Evolutionary conservation across 768 basidiomycete species (phyloP), one percentile per base, ranked within the genome.

Genomic region (Lactarius psammicola): DNA sequence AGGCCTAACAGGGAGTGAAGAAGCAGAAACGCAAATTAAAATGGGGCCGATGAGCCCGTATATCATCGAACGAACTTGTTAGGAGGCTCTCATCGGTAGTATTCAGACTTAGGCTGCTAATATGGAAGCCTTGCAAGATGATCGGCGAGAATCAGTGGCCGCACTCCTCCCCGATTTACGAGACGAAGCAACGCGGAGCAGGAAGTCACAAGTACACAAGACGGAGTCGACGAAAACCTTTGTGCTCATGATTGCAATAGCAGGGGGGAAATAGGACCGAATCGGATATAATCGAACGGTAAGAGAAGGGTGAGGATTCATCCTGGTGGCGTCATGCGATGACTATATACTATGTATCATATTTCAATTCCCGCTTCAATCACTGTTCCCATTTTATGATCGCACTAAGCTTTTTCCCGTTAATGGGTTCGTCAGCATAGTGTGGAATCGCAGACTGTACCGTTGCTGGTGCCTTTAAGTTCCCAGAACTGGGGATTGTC

Each of bases 211-310:
- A 79, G 80, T 75, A 80, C 80, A 77, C 78, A 78, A 86, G 86
- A 93, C 91, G 87, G 85, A 94, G 92, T 91, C 92, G 84, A 94
- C 90, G 78, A 93, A 94, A 76, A 93, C 84, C 81, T 93, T 94
- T 75, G 88, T 79, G 76, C 87, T 84, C 87, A 89, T 89, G 80
- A 81, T 73, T 56, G 17, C 30, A 56, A 56, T 26, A 23, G 44
- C 1, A 46, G n/a, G 46, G 42, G 30, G 2, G 51, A 28, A 30
- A 56, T 31, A 56, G n/a, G 55, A 56, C 55, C 30, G 55, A 56
- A 56, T 31, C 49, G n/a, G 33, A 56, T 30, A 56, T 34, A 72
- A 79, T 74, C 82, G 78, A 77, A 69, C 69, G 67, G 73, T 71
- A 71, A 71, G 68, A 62, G 44, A 51, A 56, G 57, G 36, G 33